Evolutionary conservation across 768 basidiomycete species (phyloP), one percentile per base, ranked within the genome.

Genomic region (Macrocybe gigantea): DNA sequence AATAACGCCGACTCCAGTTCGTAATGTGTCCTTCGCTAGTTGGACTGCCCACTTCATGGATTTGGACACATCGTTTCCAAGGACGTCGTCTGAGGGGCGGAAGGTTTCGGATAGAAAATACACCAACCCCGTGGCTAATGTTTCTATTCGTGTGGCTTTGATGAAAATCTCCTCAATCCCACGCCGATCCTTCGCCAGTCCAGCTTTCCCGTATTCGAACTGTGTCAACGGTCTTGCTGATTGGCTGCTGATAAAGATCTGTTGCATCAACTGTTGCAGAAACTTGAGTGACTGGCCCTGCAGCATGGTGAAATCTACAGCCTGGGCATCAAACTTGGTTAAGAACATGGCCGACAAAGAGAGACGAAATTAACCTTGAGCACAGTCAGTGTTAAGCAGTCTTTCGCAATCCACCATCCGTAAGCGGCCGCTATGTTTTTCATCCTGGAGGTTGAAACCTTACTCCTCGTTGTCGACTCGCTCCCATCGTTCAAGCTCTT

Each of bases 371-470:
- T 48, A 48, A 94, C 94, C 79, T 97, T 97, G 48, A 98, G 69
- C 6, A 96, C 78, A 1, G 79, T 73, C 40, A 98, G 67, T 15
- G 81, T 73, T 30, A 88, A 70, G 8, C 79, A 80, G 52, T 86
- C 89, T 63, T 92, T 92, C 5, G 91, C 88, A 37, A 96, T 79
- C 82, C 90, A 92, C 92, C 94, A 99, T 1, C 82, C 93, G 53
- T 90, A 91, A 5, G 87, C 87, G 55, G 77, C 81, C 9, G 94
- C 93, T 5, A 93, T 68, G 58, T 97, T 94, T 33, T 62, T 67
- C 46, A 82, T 61, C 45, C 84, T 78, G 13, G 77, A 71, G 5
- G 71, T 63, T 8, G 85, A 80, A 49, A 88, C 72, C 58, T 75
- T 76, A 14, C 73, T 54, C 34, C 80, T 77, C 44, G 74, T 73